Conservation (phyloP, 108 stramenopile species). For the Craspedostauros australis region DNA sequence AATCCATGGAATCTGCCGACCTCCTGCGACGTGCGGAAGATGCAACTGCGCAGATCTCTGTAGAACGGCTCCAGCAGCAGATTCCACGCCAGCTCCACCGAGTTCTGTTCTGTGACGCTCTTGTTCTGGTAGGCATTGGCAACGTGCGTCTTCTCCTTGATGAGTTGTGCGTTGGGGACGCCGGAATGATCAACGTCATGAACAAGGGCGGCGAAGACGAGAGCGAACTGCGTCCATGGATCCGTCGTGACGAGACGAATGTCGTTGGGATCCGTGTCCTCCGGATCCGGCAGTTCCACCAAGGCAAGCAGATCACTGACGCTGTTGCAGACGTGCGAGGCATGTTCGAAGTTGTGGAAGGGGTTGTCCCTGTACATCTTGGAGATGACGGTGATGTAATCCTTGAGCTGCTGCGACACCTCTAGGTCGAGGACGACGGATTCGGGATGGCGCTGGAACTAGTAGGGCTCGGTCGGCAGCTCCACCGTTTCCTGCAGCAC, state of each 20-base stretch:
- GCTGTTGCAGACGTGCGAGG: slow-evolving; percentile 48
- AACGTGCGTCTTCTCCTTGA: slow-evolving; percentile 30
- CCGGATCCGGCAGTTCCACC: no score
- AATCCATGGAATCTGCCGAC: slow-evolving; percentile 19
- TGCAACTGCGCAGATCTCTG: slow-evolving; percentile 16
- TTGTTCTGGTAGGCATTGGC: slow-evolving; percentile 33
- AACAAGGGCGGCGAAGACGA: slow-evolving; percentile 23
- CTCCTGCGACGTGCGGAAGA: slow-evolving; percentile 15
- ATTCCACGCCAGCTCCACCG: slow-evolving; percentile 25
- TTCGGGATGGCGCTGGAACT: slow-evolving; percentile 15
- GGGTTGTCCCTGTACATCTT: slow-evolving; percentile 32
- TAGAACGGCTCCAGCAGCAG: slow-evolving; percentile 36
- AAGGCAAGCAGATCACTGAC: no score
- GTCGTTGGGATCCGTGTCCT: no score
- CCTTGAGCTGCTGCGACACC: slow-evolving; percentile 13
- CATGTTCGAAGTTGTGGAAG: slow-evolving; percentile 43
- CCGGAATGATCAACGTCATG: slow-evolving; percentile 40
- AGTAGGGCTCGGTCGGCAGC: slow-evolving; percentile 6
- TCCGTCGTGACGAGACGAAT: slow-evolving; percentile 22
- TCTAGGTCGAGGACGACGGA: slow-evolving; percentile 3
- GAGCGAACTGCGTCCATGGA: slow-evolving; percentile 23
- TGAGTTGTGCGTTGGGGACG: slow-evolving; percentile 42
- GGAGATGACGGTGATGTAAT: slow-evolving; percentile 23
- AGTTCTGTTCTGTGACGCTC: slow-evolving; percentile 42
- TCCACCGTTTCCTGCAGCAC: slow-evolving; percentile 18